Evolutionary conservation across 306 rosid species (phyloP).

Genomic region (Cicer pinnatifidum): DNA sequence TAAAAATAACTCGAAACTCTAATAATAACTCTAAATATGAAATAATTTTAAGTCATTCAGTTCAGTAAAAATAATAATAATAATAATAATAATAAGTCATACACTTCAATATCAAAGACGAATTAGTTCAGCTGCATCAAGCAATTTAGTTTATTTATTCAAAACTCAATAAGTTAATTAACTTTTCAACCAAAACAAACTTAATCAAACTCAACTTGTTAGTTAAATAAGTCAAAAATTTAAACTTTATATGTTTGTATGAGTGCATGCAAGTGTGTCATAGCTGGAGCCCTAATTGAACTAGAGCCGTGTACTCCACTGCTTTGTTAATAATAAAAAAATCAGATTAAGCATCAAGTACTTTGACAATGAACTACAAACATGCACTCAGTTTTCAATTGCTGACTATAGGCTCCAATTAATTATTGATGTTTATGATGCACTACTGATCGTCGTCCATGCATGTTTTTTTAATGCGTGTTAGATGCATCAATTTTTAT

Average conservation of each 20-base stretch:
- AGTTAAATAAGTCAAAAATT: neutral
- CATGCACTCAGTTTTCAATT: slow-evolving; percentile 35
- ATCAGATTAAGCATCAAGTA: slow-evolving; percentile 24
- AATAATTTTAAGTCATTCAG: too few relatives aligned
- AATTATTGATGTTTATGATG: slow-evolving; percentile 43
- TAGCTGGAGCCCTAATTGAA: neutral
- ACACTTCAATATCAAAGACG: too few relatives aligned
- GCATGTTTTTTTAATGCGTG: neutral
- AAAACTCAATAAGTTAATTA: neutral
- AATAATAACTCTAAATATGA: too few relatives aligned
- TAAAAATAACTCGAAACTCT: too few relatives aligned
- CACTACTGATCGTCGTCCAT: neutral
- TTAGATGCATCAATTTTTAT: neutral
- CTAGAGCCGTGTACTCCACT: slow-evolving; percentile 13
- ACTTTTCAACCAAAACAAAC: neutral
- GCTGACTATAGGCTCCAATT: slow-evolving; percentile 46
- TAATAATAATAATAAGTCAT: too few relatives aligned
- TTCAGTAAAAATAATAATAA: too few relatives aligned
- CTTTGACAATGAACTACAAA: slow-evolving; percentile 45
- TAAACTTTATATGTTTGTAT: neutral
- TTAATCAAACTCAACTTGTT: neutral
- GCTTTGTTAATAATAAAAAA: neutral
- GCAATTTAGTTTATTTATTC: neutral
- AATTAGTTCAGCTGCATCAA: neutral
- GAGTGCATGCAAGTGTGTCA: neutral